Conservation (phyloP, 2,329 filamentous ascomycete genomes). For the Fusarium torreyae region DNA sequence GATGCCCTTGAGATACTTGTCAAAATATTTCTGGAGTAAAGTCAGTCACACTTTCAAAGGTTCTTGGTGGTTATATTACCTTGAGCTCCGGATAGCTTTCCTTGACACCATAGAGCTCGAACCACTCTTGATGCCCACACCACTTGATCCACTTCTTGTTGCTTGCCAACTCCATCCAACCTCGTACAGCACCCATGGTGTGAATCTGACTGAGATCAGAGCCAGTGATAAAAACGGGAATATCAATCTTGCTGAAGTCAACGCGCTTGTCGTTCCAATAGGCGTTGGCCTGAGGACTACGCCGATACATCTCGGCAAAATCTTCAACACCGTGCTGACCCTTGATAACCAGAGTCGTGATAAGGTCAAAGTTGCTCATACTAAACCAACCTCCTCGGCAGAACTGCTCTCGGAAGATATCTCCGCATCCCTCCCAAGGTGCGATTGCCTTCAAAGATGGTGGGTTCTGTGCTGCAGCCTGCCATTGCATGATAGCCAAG, state of each 20-base stretch:
- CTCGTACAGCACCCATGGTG: slow-evolving; percentile 43
- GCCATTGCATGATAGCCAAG: slow-evolving; percentile 46
- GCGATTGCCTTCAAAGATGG: slow-evolving; percentile 38
- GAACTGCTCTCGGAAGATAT: slow-evolving; percentile 30
- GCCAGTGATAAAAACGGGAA: slow-evolving; percentile 37
- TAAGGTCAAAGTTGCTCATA: slow-evolving; percentile 24
- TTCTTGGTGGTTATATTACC: no score
- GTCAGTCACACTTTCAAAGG: no score
- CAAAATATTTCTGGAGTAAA: slow-evolving; percentile 28
- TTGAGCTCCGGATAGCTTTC: slow-evolving; percentile 25
- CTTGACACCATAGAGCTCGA: slow-evolving; percentile 26
- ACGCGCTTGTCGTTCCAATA: slow-evolving; percentile 31
- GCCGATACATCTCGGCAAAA: slow-evolving; percentile 24
- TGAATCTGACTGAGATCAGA: slow-evolving; percentile 45
- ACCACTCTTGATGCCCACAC: slow-evolving; percentile 44
- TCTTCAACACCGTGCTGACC: slow-evolving; percentile 16
- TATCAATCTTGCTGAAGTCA: slow-evolving; percentile 36
- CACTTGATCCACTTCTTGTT: slow-evolving; percentile 45
- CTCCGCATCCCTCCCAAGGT: slow-evolving; percentile 30
- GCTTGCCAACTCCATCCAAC: slow-evolving; percentile 39
- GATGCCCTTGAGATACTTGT: slow-evolving; percentile 40
- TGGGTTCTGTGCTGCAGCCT: slow-evolving; percentile 32
- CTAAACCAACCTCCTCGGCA: slow-evolving; percentile 21
- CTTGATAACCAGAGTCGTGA: slow-evolving; percentile 22
- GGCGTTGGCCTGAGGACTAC: slow-evolving; percentile 5